These are phyloP conservation scores for Globisporangium yorkense DNA, from an alignment of 352 stramenopile species.

Conservation along the genomic window DNA sequence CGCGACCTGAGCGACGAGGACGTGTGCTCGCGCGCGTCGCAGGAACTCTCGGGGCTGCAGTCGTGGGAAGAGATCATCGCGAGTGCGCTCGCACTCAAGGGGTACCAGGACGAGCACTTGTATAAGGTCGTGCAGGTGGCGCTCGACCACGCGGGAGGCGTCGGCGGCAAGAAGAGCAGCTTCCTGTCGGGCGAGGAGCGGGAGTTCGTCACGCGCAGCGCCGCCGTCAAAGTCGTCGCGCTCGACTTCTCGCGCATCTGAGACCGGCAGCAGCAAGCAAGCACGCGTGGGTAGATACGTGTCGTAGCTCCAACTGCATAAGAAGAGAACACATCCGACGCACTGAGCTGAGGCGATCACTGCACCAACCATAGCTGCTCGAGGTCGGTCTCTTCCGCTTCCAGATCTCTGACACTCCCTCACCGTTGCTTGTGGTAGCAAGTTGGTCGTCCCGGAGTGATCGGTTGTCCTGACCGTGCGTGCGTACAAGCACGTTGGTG, in stretches of 20 bases:
- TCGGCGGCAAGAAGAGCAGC: not conserved
- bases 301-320: no score
- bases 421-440: no score
- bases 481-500: no score
- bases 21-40: slow-evolving; percentile 12
- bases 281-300: no score
- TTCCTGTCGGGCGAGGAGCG: slow-evolving; percentile 33
- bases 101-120: slow-evolving; percentile 47
- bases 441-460: no score
- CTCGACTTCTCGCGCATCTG: slow-evolving; percentile 5
- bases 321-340: no score
- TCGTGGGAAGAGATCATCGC: slow-evolving; percentile 38
- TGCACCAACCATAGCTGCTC: no score
- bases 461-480: no score
- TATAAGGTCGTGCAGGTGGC: slow-evolving; percentile 67
- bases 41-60: slow-evolving; percentile 18
- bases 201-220: slow-evolving; percentile 31
- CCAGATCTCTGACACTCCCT: no score
- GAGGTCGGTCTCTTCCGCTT: no score
- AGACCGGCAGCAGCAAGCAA: not conserved
- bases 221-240: slow-evolving; percentile 31
- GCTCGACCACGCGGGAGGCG: slow-evolving; percentile 20
- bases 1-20: slow-evolving; percentile 25
- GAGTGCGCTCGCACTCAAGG: slow-evolving; percentile 22
- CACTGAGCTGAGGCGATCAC: no score